These are phyloP conservation scores for Phalaenopsis hybrid DNA, from an alignment of 116 monocot species.

Conservation along the genomic window DNA sequence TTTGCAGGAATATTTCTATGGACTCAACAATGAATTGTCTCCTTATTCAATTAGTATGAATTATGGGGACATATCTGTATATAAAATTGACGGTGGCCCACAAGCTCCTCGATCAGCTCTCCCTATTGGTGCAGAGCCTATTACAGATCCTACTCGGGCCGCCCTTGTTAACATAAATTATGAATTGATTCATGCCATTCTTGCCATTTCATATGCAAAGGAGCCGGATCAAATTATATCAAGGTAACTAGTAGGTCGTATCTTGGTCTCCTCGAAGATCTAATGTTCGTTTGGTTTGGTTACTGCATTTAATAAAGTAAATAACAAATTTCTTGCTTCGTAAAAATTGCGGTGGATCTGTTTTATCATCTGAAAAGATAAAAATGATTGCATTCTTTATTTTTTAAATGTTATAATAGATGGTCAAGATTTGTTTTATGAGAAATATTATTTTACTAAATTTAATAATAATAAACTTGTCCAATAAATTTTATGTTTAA, in stretches of 20 bases:
- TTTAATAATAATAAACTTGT: no score
- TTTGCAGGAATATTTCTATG: slow-evolving; percentile 87
- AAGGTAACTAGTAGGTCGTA: slow-evolving; percentile 35
- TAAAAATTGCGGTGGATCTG: no score
- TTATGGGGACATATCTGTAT: slow-evolving; percentile 70
- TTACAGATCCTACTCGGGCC: slow-evolving; percentile 68
- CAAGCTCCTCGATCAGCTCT: slow-evolving; percentile 85
- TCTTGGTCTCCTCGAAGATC: background rate
- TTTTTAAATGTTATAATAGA: no score
- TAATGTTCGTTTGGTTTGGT: background rate
- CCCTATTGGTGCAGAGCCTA: slow-evolving; percentile 94
- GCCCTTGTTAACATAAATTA: slow-evolving; percentile 64
- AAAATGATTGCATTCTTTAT: no score
- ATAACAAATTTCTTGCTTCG: no score
- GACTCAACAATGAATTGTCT: slow-evolving; percentile 63
- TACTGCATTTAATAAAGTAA: no score
- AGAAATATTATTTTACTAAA: no score
- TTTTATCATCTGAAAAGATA: no score
- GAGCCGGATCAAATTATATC: slow-evolving; percentile 77
- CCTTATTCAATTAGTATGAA: slow-evolving; percentile 64
- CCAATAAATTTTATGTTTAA: no score
- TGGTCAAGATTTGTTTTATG: no score
- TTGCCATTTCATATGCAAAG: slow-evolving; percentile 94
- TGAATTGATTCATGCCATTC: slow-evolving; percentile 69
- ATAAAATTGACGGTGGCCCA: slow-evolving; percentile 75